Evolutionary conservation across 495 filamentous ascomycete genomes (phyloP), one percentile per base, ranked within the genome.

Genomic region (Elasticomyces elasticus): DNA sequence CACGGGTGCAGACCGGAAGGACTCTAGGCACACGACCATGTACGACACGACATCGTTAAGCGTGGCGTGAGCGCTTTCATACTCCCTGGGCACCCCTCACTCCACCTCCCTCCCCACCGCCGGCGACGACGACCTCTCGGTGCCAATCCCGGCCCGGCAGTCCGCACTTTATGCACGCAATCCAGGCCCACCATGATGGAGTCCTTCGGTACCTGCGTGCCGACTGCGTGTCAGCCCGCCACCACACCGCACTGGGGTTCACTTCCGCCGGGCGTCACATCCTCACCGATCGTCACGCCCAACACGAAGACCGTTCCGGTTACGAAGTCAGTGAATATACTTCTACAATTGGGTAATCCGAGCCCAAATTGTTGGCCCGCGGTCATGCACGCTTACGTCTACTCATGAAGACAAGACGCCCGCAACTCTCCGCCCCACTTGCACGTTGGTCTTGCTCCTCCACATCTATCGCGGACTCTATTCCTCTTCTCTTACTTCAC

Each of bases 351-450:
- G 35, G 35, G 35, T 40, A 40, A 40, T 40, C n/a, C n/a, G n/a
- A n/a, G n/a, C n/a, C n/a, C n/a, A n/a, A 40, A 40, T 5, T 15
- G 13, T 13, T 40, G 13, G 35, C 35, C 35, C 5, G 35, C 35
- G 35, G 35, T 5, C 42, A 45, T 45, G 42, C 42, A 23, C 42
- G 42, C 42, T 45, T 45, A 45, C 42, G 42, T 45, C 42, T 2
- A 5, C 31, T 37, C 10, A 11, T 43, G 40, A 19, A 7, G 30
- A 33, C 30, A 12, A 5, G 19, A 40, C 15, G 4, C 35, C 13
- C 42, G 19, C 19, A 2, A 3, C 24, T 23, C 25, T 45, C 42
- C 42, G 42, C 24, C 42, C 24, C 42, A 45, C 42, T 9, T 45
- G 12, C 13, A 37, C n/a, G 40, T 15, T 7, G 10, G 13, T 19